A percentile compares a stretch with the other conserved stretches of the same genome.
phyloP scores from a whole-genome alignment of 2,329 filamentous ascomycete species.

The Diaporthe nobilis region DNA sequence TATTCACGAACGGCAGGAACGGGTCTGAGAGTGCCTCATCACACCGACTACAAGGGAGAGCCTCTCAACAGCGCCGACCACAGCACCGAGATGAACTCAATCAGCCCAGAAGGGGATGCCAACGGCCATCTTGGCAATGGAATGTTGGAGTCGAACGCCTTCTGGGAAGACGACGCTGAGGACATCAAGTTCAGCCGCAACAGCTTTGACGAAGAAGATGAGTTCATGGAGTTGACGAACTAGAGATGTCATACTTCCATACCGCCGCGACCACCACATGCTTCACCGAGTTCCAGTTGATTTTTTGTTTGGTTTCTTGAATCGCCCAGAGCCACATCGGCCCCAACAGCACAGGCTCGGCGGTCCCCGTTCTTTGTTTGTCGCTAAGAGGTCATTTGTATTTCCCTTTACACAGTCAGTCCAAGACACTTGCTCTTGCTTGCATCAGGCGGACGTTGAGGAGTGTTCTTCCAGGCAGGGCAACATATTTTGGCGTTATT shows the following conservation, averaged over 20 bases:
- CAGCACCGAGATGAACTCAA: conserved; percentile 60
- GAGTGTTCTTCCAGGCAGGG: conserved; percentile 44
- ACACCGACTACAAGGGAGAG: conserved; percentile 92
- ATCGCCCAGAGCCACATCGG: background rate
- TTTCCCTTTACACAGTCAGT: conserved; percentile 6
- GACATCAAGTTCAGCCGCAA: conserved; percentile 79
- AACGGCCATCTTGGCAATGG: conserved; percentile 41
- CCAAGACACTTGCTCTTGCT: conserved; percentile 36
- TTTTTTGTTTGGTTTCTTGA: background rate
- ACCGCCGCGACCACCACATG: background rate
- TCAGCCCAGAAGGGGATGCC: conserved; percentile 61
- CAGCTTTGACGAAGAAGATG: conserved; percentile 79
- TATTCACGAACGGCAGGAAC: conserved; percentile 89
- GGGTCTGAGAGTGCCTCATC: conserved; percentile 90
- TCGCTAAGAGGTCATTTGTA: background rate
- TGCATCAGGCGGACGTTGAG: conserved; percentile 43
- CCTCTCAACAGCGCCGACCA: conserved; percentile 65
- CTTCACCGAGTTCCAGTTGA: background rate
- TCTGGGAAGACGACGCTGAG: conserved; percentile 50
- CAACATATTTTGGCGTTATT: conserved; percentile 45
- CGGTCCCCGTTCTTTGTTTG: background rate
- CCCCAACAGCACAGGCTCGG: conserved; percentile 6
- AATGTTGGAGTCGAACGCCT: conserved; percentile 40
- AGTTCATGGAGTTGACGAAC: conserved; percentile 83
- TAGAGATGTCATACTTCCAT: background rate